Evolutionary conservation across 257 asterid genomes (phyloP).

Genomic region (Lycium ferocissimum): DNA sequence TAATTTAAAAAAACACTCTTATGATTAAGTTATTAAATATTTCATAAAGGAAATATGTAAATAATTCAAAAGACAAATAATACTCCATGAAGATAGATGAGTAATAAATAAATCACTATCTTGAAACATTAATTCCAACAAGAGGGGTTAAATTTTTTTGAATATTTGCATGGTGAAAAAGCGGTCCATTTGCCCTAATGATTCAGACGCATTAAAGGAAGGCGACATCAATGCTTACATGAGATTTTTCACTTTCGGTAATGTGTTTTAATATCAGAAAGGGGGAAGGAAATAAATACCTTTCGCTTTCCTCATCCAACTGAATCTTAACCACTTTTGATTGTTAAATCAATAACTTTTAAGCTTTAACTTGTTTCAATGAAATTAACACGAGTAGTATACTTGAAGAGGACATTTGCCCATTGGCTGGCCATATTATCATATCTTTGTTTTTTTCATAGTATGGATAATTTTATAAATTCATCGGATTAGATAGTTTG

Average conservation of each 20-base stretch:
- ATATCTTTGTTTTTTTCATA: not conserved
- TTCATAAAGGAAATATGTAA: not conserved
- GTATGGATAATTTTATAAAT: not conserved
- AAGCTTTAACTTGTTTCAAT: not conserved
- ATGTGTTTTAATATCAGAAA: not conserved
- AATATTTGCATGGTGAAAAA: not conserved
- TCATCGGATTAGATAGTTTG: not conserved
- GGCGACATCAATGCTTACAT: not conserved
- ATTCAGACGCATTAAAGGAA: conserved; percentile 19
- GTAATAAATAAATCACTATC: not conserved
- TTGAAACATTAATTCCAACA: not conserved
- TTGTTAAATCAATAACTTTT: not conserved
- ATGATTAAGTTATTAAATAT: not conserved
- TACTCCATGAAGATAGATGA: not conserved
- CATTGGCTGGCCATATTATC: not conserved
- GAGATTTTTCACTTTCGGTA: conserved; percentile 25
- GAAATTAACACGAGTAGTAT: not conserved
- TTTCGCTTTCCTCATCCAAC: conserved; percentile 22
- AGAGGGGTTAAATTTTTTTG: not conserved
- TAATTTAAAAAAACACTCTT: not conserved
- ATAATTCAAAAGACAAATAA: not conserved
- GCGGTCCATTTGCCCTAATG: conserved; percentile 2
- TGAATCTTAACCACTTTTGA: not conserved
- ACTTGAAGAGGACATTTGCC: not conserved
- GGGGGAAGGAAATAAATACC: not conserved